phyloP scores from a whole-genome alignment of 768 basidiomycete species.

The Tylopilus sp. region DNA sequence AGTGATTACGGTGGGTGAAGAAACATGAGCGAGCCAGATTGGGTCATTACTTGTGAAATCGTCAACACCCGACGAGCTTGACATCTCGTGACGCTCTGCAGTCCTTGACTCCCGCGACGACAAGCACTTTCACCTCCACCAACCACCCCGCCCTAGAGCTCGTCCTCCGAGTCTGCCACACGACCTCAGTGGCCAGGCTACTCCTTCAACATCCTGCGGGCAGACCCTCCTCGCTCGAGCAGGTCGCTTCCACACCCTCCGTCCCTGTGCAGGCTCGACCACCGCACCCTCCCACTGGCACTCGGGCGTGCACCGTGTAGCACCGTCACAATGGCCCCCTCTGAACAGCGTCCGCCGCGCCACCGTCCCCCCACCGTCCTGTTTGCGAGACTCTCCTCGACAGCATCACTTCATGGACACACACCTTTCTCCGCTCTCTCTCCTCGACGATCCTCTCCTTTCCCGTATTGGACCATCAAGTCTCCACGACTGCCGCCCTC shows the following conservation, averaged over 20 bases:
- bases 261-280: conserved; percentile 26
- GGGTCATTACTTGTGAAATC: too few species aligned
- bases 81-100: too few species aligned
- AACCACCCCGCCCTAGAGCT: conserved; percentile 23
- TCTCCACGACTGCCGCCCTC: conserved; percentile 20
- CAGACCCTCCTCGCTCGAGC: conserved; percentile 45
- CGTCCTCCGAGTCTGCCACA: conserved; percentile 27
- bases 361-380: conserved; percentile 16
- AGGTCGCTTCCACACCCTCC: conserved; percentile 41
- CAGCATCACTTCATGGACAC: conserved; percentile 23
- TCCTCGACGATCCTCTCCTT: conserved; percentile 34
- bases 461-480: conserved; percentile 31
- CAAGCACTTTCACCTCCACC: conserved; percentile 15
- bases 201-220: conserved; percentile 45
- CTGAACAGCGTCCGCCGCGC: conserved; percentile 16
- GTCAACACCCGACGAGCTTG: too few species aligned
- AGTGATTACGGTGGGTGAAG: conserved; percentile 19
- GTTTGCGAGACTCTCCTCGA: conserved; percentile 26
- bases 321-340: conserved; percentile 33
- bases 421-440: conserved; percentile 26
- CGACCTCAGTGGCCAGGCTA: conserved; percentile 23
- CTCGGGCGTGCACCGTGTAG: conserved; percentile 32
- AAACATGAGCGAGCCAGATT: conserved; percentile 25
- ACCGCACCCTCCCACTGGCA: conserved; percentile 8
- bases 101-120: too few species aligned